Evolutionary conservation across 192 early-diverging fungal genomes (phyloP).

Genomic region (Podila epigama): DNA sequence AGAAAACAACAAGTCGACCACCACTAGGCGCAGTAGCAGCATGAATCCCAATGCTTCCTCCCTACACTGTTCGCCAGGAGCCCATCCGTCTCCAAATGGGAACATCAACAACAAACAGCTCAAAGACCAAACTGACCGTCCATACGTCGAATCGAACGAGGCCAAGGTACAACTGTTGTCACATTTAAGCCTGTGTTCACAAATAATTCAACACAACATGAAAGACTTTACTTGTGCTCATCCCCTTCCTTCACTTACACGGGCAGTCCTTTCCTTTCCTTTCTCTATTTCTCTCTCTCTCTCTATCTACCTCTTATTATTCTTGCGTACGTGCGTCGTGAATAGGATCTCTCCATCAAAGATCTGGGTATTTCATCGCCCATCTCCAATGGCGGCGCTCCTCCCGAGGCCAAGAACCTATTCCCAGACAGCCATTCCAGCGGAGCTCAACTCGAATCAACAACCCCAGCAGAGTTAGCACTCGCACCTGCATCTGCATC

Average conservation of each 20-base stretch:
- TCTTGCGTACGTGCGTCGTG: background rate
- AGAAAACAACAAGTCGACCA: background rate
- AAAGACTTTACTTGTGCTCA: no score
- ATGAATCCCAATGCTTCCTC: conserved; percentile 22
- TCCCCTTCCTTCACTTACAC: no score
- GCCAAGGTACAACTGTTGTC: no score
- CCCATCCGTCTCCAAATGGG: background rate
- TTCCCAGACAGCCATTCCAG: background rate
- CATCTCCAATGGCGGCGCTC: background rate
- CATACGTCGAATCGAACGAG: no score
- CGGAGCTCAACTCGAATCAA: background rate
- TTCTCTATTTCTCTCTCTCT: no score
- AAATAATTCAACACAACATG: no score
- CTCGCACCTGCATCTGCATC: no score
- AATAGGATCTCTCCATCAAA: conserved; percentile 6
- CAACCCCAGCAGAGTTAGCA: background rate
- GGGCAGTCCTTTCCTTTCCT: no score
- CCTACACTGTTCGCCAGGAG: conserved; percentile 11
- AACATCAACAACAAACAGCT: background rate
- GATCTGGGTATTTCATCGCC: conserved; percentile 23
- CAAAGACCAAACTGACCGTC: no score
- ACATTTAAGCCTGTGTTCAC: no score
- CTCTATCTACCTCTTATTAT: no score
- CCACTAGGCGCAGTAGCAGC: conserved; percentile 10
- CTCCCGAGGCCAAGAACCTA: no score